Base-by-base conservation (phyloP, 2,329 filamentous ascomycete genomes). In the Colletotrichum abscissum region DNA sequence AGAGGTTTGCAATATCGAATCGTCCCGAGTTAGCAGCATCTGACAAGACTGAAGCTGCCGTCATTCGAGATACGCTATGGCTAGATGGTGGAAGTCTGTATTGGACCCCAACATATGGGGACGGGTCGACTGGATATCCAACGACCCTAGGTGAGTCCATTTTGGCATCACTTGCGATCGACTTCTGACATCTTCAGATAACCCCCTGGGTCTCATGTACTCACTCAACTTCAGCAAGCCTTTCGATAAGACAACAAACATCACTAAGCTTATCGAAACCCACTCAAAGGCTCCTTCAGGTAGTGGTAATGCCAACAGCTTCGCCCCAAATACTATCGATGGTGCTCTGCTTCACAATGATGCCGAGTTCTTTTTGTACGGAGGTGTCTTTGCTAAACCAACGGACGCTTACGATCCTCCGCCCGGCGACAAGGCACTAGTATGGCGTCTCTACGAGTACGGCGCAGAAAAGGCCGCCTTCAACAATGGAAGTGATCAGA, bases 271-370 rank as follows among this genome's bases (percentile, higher is more conserved):
- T 11, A 84, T 93, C 22, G 78, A 80, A 1, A 81, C 79, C 0
- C 78, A 89, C 49, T 82, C 86, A 2, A 92, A 90, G 74, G 85
- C 84, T 0, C 73, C 79, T 0, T 84, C 86, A 7, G 84, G 84
- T 3, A 80, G 80, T 3, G 86, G 85, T n/a, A 89, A 86, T 22
- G 84, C 84, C 38, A 89, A 87, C 74, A 88, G 88, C 74, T 73
- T 87, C 57, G 85, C 86, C 0, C 90, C 90, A 0, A 88, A 88
- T 75, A 92, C 88, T 74, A 74, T 85, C 19, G 91, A 93, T 73
- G 92, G 92, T 2, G 89, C 85, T 8, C 88, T 94, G 82, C 87
- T 94, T 38, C 87, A 86, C 60, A 94, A 93, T 76, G 84, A 93
- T 71, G 82, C 87, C 62, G 87, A 92, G 73, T 91, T 91, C 77